Evolutionary conservation across 148 eudicot species (phyloP), one percentile per base, ranked within the genome.

Genomic region (Nepenthes mirabilis): DNA sequence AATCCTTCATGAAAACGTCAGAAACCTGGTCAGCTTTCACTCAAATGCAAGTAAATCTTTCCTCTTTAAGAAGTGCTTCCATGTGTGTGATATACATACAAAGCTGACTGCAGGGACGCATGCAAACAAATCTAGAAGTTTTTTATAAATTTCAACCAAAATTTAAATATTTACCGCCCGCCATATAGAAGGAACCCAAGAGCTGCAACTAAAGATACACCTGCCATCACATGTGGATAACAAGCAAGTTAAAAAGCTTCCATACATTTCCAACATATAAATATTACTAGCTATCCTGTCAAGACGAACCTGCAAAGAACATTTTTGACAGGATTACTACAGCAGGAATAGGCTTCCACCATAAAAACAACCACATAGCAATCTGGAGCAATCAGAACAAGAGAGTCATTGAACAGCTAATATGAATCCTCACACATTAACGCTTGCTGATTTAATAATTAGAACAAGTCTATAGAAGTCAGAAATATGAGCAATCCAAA

Each of bases 121-220:
- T 40, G 45, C 45, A 40, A 3, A 4, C 8, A 40, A 8, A 3
- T 40, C 45, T 8, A 3, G 8, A 8, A 40, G 0, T 40, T n/a
- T 52, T 14, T 14, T 2, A 60, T 5, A 4, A 58, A 59, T 43
- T 14, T 37, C 49, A 55, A 52, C 55, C 8, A 4, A 58, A 59
- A 50, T 14, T 37, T 53, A 55, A 52, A 58, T 50, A 52, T 14
- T 68, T 81, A 90, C 97, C 95, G 83, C 79, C 97, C 96, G 45
- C 97, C 97, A 70, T 88, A 91, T 33, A 91, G 83, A 74, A 91
- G 95, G 72, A 91, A 91, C 3, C 93, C 97, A 63, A 87, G 76
- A 59, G 97, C 93, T 37, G 97, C 94, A 76, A 91, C 83, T 62
- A 88, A 71, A 69, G 94, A 88, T 50, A 91, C 90, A 61, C 80